Evolutionary conservation across 805 yeast genomes (phyloP).

Genomic region (Kodamaea sagamina): DNA sequence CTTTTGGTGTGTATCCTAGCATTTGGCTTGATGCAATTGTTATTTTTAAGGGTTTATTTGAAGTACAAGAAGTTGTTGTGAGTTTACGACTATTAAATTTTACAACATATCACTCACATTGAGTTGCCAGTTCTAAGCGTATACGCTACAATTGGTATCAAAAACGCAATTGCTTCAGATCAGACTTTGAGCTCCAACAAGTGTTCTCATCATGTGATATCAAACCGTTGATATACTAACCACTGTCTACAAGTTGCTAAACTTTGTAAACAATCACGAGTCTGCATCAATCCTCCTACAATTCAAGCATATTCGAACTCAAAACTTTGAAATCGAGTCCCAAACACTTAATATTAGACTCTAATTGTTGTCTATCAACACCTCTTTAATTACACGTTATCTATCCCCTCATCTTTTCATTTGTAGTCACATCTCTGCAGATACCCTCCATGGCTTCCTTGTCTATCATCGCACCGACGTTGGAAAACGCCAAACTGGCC

Average conservation of each 20-base stretch:
- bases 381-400: background rate
- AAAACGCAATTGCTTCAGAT: too few species aligned
- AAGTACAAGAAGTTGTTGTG: conserved; percentile 27
- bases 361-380: background rate
- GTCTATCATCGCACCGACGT: conserved; percentile 46
- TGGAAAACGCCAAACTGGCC: conserved; percentile 75
- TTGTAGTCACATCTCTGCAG: conserved; percentile 69
- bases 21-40: conserved; percentile 34
- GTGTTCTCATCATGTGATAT: too few species aligned
- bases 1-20: conserved; percentile 28
- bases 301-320: too few species aligned
- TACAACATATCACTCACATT: too few species aligned
- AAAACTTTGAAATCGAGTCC: too few species aligned
- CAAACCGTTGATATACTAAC: too few species aligned
- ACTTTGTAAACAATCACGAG: background rate
- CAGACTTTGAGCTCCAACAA: too few species aligned
- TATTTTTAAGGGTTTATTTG: conserved; percentile 34
- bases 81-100: too few species aligned
- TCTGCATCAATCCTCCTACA: background rate
- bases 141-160: too few species aligned
- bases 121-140: too few species aligned
- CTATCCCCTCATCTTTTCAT: conserved; percentile 73
- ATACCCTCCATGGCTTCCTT: conserved; percentile 71
- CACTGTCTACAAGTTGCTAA: too few species aligned
- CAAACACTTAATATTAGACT: background rate